phyloP scores from a whole-genome alignment of 768 basidiomycete species.

The Chiua virens region DNA sequence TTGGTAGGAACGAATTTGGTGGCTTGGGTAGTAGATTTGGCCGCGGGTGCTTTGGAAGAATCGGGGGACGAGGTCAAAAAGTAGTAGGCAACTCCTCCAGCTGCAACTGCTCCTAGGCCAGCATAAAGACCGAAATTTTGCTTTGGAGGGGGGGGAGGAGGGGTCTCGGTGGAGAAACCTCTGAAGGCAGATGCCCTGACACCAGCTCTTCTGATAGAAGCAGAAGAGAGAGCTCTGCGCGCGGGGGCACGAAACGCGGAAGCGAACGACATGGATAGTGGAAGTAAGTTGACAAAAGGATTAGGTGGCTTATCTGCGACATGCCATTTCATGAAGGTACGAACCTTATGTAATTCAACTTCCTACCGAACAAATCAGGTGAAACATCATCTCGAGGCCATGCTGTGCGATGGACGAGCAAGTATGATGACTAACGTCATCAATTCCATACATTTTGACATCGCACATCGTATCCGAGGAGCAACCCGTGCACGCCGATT shows the following conservation, averaged over 20 bases:
- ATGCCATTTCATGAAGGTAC: neutral
- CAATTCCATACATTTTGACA: neutral
- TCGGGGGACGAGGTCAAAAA: constrained; percentile 48
- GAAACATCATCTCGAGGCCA: too few relatives aligned
- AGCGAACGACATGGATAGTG: constrained; percentile 53
- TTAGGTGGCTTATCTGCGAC: constrained; percentile 13
- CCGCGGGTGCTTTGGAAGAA: constrained; percentile 47
- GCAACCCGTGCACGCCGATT: too few relatives aligned
- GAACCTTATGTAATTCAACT: constrained; percentile 17
- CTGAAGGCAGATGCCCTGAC: constrained; percentile 48
- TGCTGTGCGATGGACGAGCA: neutral
- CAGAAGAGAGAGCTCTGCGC: constrained; percentile 42
- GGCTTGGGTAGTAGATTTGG: constrained; percentile 67
- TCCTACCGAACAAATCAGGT: too few relatives aligned
- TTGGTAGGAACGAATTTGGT: constrained; percentile 73
- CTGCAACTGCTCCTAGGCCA: constrained; percentile 59
- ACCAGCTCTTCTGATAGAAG: constrained; percentile 26
- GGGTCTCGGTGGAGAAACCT: constrained; percentile 55
- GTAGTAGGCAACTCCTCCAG: constrained; percentile 67
- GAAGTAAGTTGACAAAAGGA: neutral
- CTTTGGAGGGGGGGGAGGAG: constrained; percentile 45
- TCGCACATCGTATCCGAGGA: too few relatives aligned
- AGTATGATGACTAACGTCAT: too few relatives aligned
- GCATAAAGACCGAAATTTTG: constrained; percentile 59
- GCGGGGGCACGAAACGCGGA: constrained; percentile 47